Base-by-base conservation (phyloP, 345 rosid species). In the Syzygium aromaticum region DNA sequence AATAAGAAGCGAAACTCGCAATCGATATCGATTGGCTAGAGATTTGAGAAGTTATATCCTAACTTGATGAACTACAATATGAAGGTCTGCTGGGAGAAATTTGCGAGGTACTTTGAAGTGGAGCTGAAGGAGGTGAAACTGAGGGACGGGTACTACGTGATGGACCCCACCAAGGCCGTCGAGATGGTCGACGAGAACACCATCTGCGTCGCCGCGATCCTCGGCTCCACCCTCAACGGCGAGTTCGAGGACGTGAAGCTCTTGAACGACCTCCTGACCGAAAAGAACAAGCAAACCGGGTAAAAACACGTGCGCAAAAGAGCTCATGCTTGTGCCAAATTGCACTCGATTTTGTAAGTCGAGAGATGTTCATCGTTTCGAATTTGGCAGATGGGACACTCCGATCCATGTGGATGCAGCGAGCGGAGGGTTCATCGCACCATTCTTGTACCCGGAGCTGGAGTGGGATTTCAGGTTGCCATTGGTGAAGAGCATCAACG, bases 371-470 rank as follows among this genome's bases (percentile, higher is more conserved):
- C 10, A 11, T 52, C 8, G 51, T 28, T 61, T 7, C 8, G 83
- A 15, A 51, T 25, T 33, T 51, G 33, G 77, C 88, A 91, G 94
- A 6, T 93, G 95, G 95, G 93, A 92, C n/a, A 93, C 94, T 51
- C 93, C 95, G 43, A 92, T 93, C 23, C 95, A 93, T 61, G 95
- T 93, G 33, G 95, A 93, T 64, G 95, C 95, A 28, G 95, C 94
- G 5, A 93, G 95, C 25, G 95, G 95, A 22, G 95, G 95, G 52
- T 92, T 93, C 84, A 92, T 92, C 63, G 95, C 94, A 27, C 95
- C 95, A 14, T 93, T 93, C 64, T 51, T 93, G 49, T 90, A 91
- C 90, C 94, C 95, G 27, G 95, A 93, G 38, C 94, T 93, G 51
- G 93, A 91, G 86, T 93, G 95, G 95, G 95, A 93, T 78, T 93